Conservation (phyloP, 1,139 yeast genomes). For the Kurtzmaniella quercitrusa region DNA sequence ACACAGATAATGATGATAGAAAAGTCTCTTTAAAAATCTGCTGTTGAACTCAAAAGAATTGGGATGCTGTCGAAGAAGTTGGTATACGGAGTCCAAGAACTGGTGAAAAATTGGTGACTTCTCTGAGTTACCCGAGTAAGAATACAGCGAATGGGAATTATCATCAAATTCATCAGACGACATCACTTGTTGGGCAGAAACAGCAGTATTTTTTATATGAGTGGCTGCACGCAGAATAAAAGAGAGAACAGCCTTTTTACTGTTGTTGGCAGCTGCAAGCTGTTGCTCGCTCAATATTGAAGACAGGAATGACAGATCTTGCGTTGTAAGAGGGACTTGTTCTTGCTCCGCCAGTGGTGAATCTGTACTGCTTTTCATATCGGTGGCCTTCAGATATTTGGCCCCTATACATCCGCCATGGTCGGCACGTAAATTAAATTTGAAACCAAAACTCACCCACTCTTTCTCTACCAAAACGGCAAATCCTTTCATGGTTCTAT, state of each 20-base stretch:
- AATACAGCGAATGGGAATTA: constrained; percentile 15
- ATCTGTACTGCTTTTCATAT: not conserved
- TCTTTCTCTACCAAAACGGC: constrained; percentile 85
- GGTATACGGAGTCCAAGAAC: constrained; percentile 86
- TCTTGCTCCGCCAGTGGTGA: not conserved
- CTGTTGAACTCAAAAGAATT: constrained; percentile 80
- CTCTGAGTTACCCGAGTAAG: constrained; percentile 39
- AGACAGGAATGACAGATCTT: not conserved
- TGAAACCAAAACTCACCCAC: constrained; percentile 93
- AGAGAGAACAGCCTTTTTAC: constrained; percentile 16
- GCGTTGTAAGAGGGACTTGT: constrained; percentile 5
- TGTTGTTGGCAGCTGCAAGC: constrained; percentile 5
- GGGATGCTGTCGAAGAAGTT: constrained; percentile 69
- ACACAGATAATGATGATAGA: constrained; percentile 88
- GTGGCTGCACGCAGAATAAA: constrained; percentile 42
- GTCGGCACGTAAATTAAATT: constrained; percentile 80
- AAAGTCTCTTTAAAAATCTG: constrained; percentile 73
- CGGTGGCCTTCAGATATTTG: not conserved
- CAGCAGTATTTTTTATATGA: constrained; percentile 39
- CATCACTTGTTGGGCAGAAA: constrained; percentile 16
- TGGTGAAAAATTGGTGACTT: constrained; percentile 93
- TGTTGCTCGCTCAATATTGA: not conserved
- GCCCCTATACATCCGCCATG: constrained; percentile 56
- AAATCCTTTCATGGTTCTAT: constrained; percentile 83
- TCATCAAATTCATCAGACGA: constrained; percentile 9